A percentile compares a stretch with the other conserved stretches of the same genome.
Conservation (phyloP, 345 rosid species). For the Salix brachista region DNA sequence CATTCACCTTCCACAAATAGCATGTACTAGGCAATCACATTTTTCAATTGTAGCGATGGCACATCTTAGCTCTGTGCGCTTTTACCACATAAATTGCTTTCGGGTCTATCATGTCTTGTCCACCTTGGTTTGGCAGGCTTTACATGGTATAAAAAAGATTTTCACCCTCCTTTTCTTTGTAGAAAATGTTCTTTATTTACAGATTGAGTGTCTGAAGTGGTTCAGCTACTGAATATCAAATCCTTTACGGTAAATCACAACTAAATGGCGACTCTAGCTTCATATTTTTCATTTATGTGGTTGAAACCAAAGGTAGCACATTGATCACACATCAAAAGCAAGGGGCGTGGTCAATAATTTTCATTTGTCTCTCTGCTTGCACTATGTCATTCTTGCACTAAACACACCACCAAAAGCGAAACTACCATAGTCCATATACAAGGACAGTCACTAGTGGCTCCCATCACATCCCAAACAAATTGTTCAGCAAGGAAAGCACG, state of each 20-base stretch:
- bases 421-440: background rate
- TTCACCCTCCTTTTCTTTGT: background rate
- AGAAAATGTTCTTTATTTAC: background rate
- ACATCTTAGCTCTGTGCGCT: background rate
- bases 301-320: background rate
- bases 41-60: background rate
- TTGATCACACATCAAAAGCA: background rate
- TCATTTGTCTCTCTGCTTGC: background rate
- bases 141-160: background rate
- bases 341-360: background rate
- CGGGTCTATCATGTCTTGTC: constrained; percentile 19
- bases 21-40: constrained; percentile 15
- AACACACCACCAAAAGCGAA: background rate
- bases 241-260: background rate
- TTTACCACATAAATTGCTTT: constrained; percentile 12
- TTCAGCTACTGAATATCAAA: too few species aligned
- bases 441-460: background rate
- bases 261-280: background rate
- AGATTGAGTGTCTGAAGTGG: background rate
- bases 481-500: background rate
- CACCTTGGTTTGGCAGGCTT: constrained; percentile 22
- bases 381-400: background rate
- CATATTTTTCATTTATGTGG: background rate
- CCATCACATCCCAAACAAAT: background rate
- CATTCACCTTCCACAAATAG: constrained; percentile 24